These are phyloP conservation scores for Pseudogymnoascus pannorum DNA, from an alignment of 2,329 filamentous ascomycete genomes.

Conservation along the genomic window DNA sequence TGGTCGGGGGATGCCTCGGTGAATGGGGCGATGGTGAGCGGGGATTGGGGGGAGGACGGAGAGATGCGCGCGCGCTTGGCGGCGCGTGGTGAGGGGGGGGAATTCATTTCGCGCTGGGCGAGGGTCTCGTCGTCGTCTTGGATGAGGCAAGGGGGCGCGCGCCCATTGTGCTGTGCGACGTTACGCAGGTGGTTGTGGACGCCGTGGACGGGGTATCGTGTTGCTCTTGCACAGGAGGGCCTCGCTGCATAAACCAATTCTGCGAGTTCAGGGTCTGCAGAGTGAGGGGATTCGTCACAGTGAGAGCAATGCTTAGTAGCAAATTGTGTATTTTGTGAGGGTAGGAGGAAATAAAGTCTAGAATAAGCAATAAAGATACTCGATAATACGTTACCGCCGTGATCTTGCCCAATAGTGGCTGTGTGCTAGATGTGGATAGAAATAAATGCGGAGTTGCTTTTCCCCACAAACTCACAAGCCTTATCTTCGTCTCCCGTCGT, in stretches of 20 bases:
- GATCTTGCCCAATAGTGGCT: background rate
- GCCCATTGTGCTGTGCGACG: conserved; percentile 4
- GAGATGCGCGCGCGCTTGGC: background rate
- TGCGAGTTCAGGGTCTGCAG: background rate
- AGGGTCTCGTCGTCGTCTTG: background rate
- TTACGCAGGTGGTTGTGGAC: background rate
- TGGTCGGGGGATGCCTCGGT: background rate
- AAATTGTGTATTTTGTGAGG: background rate
- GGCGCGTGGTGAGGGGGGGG: conserved; percentile 3
- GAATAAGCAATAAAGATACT: background rate
- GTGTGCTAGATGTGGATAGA: background rate
- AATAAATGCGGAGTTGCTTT: conserved; percentile 4
- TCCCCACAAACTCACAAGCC: conserved; percentile 7
- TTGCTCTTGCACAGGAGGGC: background rate
- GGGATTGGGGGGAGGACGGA: background rate
- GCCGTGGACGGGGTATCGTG: background rate
- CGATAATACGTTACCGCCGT: background rate
- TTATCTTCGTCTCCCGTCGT: conserved; percentile 5
- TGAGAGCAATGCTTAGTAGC: background rate
- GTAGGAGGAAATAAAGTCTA: background rate
- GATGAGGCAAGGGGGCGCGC: background rate
- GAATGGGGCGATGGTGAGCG: background rate
- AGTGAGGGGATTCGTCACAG: background rate
- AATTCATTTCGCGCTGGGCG: conserved; percentile 1
- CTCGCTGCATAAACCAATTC: background rate